phyloP scores from a whole-genome alignment of 768 basidiomycete genomes.

The Trametes elegans region DNA sequence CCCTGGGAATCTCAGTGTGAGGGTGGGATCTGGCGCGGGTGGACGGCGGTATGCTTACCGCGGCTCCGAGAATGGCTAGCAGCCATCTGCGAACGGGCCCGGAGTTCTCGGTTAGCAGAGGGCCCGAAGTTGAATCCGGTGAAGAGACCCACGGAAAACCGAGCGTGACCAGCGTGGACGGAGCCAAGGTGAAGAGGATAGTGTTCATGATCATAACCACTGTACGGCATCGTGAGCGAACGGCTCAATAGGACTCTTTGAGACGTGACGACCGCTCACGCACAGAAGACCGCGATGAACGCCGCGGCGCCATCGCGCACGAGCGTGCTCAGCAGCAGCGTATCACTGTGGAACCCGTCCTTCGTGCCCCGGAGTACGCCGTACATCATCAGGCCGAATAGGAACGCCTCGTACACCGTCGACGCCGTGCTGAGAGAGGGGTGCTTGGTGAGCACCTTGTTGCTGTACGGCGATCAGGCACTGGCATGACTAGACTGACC shows the following conservation, averaged over 20 bases:
- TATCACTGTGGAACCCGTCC: conserved; percentile 23
- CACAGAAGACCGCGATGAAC: conserved; percentile 27
- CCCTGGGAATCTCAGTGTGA: neutral
- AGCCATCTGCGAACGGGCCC: conserved; percentile 5
- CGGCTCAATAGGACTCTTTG: too few species aligned
- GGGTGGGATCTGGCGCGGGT: too few species aligned
- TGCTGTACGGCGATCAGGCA: too few species aligned
- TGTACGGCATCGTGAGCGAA: neutral
- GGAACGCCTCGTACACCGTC: conserved; percentile 25
- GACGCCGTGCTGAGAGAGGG: conserved; percentile 21
- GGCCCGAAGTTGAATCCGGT: neutral
- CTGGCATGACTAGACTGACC: too few species aligned
- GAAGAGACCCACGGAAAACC: conserved; percentile 12
- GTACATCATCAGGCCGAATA: conserved; percentile 25
- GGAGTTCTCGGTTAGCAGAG: neutral
- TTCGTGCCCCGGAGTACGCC: conserved; percentile 23
- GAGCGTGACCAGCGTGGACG: conserved; percentile 14
- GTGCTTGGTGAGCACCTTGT: too few species aligned
- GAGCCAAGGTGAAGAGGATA: conserved; percentile 15
- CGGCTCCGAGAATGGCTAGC: conserved; percentile 13
- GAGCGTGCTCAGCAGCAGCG: conserved; percentile 23
- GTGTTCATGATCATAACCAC: conserved; percentile 19
- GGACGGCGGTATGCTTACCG: conserved; percentile 4
- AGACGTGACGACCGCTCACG: too few species aligned
- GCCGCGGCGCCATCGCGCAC: conserved; percentile 29